Conservation (phyloP, 495 filamentous ascomycete genomes). For the Penicillium cataractarum region DNA sequence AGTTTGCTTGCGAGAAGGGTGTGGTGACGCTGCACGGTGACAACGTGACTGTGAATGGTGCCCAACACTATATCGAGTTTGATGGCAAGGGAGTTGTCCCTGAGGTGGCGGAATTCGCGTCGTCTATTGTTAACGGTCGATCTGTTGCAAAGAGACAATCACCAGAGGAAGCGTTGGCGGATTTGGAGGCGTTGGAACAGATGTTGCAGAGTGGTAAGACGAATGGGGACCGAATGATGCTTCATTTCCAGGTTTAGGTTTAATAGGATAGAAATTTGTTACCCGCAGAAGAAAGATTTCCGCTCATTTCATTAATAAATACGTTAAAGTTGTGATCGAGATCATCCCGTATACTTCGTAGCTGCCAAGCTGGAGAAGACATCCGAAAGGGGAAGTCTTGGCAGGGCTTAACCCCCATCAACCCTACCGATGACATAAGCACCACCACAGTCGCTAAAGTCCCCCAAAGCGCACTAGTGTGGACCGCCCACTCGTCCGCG, state of each 20-base stretch:
- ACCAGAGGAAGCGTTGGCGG: constrained; percentile 68
- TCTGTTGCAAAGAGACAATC: constrained; percentile 57
- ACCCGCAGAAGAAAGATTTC: not conserved
- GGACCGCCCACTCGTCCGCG: constrained; percentile 35
- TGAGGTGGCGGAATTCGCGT: constrained; percentile 70
- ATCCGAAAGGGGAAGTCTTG: constrained; percentile 27
- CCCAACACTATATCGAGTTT: constrained; percentile 56
- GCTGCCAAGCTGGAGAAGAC: not conserved
- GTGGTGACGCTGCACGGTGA: constrained; percentile 57
- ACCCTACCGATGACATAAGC: constrained; percentile 35
- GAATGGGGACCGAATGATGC: constrained; percentile 49
- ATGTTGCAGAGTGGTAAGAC: constrained; percentile 66
- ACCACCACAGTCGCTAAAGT: constrained; percentile 43
- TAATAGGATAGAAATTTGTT: not conserved
- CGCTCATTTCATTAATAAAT: not conserved
- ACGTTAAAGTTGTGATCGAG: not conserved
- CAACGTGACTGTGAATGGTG: constrained; percentile 55
- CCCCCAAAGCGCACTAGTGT: constrained; percentile 42
- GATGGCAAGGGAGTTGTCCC: constrained; percentile 62
- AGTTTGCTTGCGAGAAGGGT: constrained; percentile 55
- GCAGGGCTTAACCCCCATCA: constrained; percentile 30
- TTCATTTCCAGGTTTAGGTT: constrained; percentile 27
- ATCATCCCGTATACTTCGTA: constrained; percentile 1
- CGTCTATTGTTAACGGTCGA: constrained; percentile 51
- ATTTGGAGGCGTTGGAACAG: constrained; percentile 70